Evolutionary conservation across 768 basidiomycete genomes (phyloP).

Genomic region (Sporobolomyces roseus): DNA sequence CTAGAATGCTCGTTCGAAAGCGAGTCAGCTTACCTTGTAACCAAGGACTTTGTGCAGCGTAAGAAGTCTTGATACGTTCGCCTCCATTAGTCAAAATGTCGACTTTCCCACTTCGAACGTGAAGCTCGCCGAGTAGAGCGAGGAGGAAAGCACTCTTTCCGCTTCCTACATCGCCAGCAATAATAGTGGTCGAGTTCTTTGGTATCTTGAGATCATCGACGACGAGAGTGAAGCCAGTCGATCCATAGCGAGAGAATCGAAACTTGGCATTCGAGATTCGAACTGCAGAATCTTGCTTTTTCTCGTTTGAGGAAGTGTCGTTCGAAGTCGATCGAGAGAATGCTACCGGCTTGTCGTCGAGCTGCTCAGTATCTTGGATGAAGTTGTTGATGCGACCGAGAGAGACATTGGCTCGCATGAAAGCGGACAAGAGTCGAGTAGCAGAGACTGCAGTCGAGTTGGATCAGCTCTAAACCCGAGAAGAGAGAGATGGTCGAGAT

Average conservation of each 20-base stretch:
- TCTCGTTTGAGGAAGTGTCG: no score
- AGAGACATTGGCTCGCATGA: constrained; percentile 45
- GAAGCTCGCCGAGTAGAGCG: constrained; percentile 43
- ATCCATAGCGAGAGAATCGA: constrained; percentile 27
- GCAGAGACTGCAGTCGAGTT: constrained; percentile 27
- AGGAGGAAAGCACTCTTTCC: constrained; percentile 38
- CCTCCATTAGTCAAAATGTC: constrained; percentile 5
- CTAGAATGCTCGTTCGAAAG: no score
- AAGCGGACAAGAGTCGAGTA: constrained; percentile 34
- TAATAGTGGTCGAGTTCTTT: constrained; percentile 57
- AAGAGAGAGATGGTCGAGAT: no score
- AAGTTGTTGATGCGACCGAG: constrained; percentile 48
- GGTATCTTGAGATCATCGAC: constrained; percentile 55
- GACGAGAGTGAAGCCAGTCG: constrained; percentile 1
- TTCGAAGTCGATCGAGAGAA: no score
- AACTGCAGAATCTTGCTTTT: no score
- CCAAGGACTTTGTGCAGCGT: constrained; percentile 65
- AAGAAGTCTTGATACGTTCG: constrained; percentile 51
- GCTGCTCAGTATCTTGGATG: constrained; percentile 49
- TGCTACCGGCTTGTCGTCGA: constrained; percentile 38
- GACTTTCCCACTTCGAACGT: constrained; percentile 34
- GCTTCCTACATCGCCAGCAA: constrained; percentile 34
- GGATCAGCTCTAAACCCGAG: no score
- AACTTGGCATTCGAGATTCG: constrained; percentile 2
- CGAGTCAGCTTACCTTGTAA: constrained; percentile 51